phyloP scores from a whole-genome alignment of 768 basidiomycete genomes.

The Kwoniella sp. region DNA sequence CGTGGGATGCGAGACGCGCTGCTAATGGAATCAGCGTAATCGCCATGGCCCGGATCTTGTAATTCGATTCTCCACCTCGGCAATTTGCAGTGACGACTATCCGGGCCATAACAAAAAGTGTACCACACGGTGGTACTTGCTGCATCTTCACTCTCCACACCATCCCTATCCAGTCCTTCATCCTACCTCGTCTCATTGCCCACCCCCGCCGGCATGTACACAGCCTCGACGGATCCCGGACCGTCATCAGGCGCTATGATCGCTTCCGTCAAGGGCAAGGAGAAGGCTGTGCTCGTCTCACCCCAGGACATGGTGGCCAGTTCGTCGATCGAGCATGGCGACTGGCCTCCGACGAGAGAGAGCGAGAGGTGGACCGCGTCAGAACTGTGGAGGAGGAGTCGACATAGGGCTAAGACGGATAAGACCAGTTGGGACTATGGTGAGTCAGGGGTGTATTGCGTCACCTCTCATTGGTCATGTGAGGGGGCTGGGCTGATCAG shows the following conservation, averaged over 20 bases:
- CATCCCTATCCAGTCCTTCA: not conserved
- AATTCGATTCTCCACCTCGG: no score
- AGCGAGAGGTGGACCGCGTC: slow-evolving; percentile 28
- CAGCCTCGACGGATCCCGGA: not conserved
- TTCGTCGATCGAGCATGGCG: slow-evolving; percentile 6
- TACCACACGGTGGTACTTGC: no score
- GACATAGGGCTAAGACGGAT: slow-evolving; percentile 44
- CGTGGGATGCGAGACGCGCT: no score
- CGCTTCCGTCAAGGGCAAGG: slow-evolving; percentile 7
- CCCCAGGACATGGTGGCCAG: not conserved
- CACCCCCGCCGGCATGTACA: not conserved
- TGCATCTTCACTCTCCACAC: not conserved
- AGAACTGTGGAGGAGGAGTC: slow-evolving; percentile 37
- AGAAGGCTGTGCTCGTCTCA: no score
- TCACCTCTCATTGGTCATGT: not conserved
- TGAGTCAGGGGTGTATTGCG: slow-evolving; percentile 12
- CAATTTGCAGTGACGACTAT: no score
- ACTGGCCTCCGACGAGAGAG: slow-evolving; percentile 25
- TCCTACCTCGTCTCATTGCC: not conserved
- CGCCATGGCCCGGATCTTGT: no score
- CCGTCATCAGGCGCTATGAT: no score
- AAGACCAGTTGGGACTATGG: slow-evolving; percentile 49
- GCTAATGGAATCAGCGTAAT: no score
- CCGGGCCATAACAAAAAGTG: no score
- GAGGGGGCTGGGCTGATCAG: no score